Evolutionary conservation across 2,329 filamentous ascomycete genomes (phyloP), one percentile per base, ranked within the genome.

Genomic region (Aspergillus sp.): DNA sequence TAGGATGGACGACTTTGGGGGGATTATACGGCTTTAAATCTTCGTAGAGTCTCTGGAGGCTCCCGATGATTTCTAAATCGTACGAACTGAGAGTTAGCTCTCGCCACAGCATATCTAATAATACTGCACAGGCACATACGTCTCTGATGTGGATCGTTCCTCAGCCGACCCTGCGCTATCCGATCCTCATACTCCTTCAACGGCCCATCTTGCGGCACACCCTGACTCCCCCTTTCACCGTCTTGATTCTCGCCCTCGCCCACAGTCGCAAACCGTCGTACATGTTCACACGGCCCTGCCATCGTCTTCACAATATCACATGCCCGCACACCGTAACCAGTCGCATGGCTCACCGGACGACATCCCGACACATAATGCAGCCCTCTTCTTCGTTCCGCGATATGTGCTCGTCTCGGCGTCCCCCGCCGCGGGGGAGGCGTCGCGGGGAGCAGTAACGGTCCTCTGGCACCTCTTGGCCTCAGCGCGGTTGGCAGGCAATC

Each of bases 111-210:
- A 40, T 7, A 29, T 38, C 6, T 9, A 36, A 12, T 26, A 27
- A n/a, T 12, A 26, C 5, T 40, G 34, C 40, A 46, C 42, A 36
- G 10, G n/a, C 19, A 41, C 73, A 57, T 71, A 89, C 87, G 83
- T 76, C 93, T 76, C 68, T 98, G 93, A 68, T 96, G 87, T 54
- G 88, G 82, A 64, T 98, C 93, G 65, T 97, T 88, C 53, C 85
- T 79, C 53, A 98, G 66, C 42, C 80, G 73, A 7, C 89, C 88
- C 39, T 75, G 72, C 41, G 81, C 74, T 6, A 98, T 90, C 41
- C 91, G 80, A 49, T 78, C 75, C 65, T 96, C 85, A 67, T 98
- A 98, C 67, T 97, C 91, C 53, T 82, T 78, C 60, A 97, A 77
- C 2, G 93, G 93, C 0, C 90, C 90, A 51, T 62, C 60, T 28